A percentile compares a stretch with the other conserved stretches of the same genome.
phyloP scores from a whole-genome alignment of 108 stramenopile species.

The Bacterosira constricta region DNA sequence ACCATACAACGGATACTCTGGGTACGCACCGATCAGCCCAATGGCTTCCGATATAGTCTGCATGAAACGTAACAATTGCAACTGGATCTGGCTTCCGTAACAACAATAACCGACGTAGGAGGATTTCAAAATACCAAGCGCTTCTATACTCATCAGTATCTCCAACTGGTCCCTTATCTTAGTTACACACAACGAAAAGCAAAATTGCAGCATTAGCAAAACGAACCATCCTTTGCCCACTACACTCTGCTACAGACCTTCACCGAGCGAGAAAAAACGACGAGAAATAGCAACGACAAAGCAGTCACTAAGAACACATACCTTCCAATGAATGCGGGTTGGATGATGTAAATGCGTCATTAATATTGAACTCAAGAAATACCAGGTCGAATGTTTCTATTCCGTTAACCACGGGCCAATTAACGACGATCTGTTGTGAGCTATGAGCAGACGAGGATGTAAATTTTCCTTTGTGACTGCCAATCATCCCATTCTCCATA shows the following conservation, averaged over 20 bases:
- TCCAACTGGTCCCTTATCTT: too few species aligned
- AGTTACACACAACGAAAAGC: too few species aligned
- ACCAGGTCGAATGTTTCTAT: constrained; percentile 32
- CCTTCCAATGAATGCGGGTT: constrained; percentile 40
- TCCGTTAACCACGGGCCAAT: constrained; percentile 22
- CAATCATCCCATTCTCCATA: not conserved
- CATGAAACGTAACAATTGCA: constrained; percentile 41
- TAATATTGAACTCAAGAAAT: constrained; percentile 39
- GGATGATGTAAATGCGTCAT: constrained; percentile 36
- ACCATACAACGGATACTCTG: too few species aligned
- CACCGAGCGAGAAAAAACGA: too few species aligned
- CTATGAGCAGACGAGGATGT: constrained; percentile 22
- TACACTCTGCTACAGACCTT: too few species aligned
- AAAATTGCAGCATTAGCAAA: too few species aligned
- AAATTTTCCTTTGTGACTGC: not conserved
- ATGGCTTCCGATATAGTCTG: too few species aligned
- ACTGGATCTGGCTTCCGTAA: constrained; percentile 37
- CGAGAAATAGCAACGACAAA: not conserved
- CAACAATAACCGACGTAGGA: constrained; percentile 27
- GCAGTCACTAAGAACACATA: too few species aligned
- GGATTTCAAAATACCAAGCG: constrained; percentile 21
- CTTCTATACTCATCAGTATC: too few species aligned
- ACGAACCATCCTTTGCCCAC: too few species aligned
- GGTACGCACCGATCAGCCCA: too few species aligned
- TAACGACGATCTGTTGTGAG: constrained; percentile 20